Evolutionary conservation across 345 rosid genomes (phyloP).

Genomic region (Erucastrum elatum): DNA sequence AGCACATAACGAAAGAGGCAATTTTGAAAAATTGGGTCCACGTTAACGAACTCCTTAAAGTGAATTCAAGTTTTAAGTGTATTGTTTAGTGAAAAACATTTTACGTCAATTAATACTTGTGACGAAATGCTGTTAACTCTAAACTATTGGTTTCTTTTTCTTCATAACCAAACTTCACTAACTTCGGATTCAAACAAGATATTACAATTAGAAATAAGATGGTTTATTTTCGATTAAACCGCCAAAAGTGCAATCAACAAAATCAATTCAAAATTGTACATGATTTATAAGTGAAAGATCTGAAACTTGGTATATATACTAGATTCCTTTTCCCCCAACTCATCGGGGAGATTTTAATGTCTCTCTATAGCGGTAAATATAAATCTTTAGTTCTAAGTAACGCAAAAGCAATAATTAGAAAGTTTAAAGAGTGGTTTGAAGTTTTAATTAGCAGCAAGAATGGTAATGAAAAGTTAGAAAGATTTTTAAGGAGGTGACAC

Average conservation of each 20-base stretch:
- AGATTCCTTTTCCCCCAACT: background rate
- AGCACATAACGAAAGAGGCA: slow-evolving; percentile 11
- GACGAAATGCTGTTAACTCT: background rate
- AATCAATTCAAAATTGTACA: background rate
- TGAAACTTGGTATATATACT: background rate
- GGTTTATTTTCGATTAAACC: background rate
- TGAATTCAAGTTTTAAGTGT: background rate
- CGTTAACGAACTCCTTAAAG: slow-evolving; percentile 5
- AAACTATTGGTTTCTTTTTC: background rate
- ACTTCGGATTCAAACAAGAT: background rate
- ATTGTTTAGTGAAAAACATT: background rate
- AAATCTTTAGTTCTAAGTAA: slow-evolving; percentile 37
- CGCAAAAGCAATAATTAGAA: slow-evolving; percentile 27
- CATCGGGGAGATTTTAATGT: background rate
- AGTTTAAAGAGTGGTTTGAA: slow-evolving; percentile 20
- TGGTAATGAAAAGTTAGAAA: slow-evolving; percentile 18
- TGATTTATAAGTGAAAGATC: background rate
- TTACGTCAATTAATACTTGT: background rate
- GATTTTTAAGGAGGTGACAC: slow-evolving; percentile 27
- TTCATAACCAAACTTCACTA: background rate
- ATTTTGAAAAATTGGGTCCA: slow-evolving; percentile 24
- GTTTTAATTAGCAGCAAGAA: slow-evolving; percentile 27
- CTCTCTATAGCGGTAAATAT: background rate
- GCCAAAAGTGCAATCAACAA: background rate
- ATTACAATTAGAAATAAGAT: background rate